Evolutionary conservation across 148 eudicot genomes (phyloP), one percentile per base, ranked within the genome.

Genomic region (Arctostaphylos glauca): DNA sequence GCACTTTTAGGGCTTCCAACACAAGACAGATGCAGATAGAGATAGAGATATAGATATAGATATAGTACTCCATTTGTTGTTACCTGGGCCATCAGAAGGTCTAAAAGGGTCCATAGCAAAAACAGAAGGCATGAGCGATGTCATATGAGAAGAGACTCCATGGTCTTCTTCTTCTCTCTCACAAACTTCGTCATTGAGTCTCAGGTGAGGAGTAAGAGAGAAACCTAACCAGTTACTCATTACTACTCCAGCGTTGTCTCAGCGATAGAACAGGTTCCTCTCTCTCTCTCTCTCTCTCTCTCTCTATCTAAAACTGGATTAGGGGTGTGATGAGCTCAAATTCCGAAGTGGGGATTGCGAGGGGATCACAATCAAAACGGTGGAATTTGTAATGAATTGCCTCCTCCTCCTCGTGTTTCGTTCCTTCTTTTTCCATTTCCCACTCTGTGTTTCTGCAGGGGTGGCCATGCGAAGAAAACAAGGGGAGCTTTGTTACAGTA

Each of bases 211-310:
- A 73, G 81, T 84, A 19, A 88, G 82, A 25, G 92, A 90, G 23
- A 90, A 90, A 31, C 92, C 92, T 73, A 90, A 66, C 92, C 92
- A 90, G 46, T 90, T 80, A 67, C 89, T 86, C 88, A 86, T 89
- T 13, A 10, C 71, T 4, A 64, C 41, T 23, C 3, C 16, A 31
- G 25, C 8, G 25, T 60, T 58, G 2, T 58, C 5, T 31, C 38
- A 1, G 38, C 38, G 38, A 31, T 9, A 2, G 14, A 18, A 48
- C 7, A 4, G 3, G 3, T 0, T 12, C 16, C 41, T 1, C 19
- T 4, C 6, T 16, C 38, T 44, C 15, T 78, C 19, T 66, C 73
- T 64, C 58, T 66, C 60, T 49, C 21, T 64, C 15, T 25, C 38
- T 31, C 38, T n/a, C n/a, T n/a, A n/a, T n/a, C 7, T 12, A 19